Evolutionary conservation across 2,329 filamentous ascomycete genomes (phyloP).

Genomic region (Magnaporthales sp.): DNA sequence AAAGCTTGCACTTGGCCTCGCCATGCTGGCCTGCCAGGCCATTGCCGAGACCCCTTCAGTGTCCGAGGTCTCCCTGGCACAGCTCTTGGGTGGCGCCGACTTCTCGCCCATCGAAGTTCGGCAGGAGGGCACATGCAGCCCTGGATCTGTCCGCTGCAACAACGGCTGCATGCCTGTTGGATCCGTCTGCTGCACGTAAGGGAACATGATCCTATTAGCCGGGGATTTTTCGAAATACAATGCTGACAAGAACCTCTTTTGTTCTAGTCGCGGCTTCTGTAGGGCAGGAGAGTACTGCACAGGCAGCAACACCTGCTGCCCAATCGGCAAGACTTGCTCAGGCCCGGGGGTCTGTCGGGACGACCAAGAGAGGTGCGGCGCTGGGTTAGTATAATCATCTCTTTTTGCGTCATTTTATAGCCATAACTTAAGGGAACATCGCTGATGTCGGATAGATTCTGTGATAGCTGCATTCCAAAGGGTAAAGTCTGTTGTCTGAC

Average conservation of each 20-base stretch:
- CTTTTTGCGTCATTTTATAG: neutral
- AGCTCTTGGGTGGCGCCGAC: neutral
- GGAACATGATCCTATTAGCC: neutral
- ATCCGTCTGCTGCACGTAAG: slow-evolving; percentile 3
- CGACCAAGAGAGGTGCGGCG: neutral
- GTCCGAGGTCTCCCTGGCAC: neutral
- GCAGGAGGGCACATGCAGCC: neutral
- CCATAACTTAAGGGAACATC: neutral
- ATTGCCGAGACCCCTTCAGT: neutral
- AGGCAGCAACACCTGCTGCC: slow-evolving; percentile 1
- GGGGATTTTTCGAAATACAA: neutral
- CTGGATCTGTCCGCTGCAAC: slow-evolving; percentile 1
- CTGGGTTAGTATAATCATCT: neutral
- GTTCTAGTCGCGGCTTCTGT: slow-evolving; percentile 2
- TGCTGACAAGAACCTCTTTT: neutral
- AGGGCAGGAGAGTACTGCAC: slow-evolving; percentile 3
- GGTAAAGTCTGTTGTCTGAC: slow-evolving; percentile 2
- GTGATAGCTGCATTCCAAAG: slow-evolving; percentile 1
- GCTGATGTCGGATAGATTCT: neutral
- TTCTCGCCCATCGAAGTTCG: neutral
- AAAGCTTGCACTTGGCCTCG: neutral
- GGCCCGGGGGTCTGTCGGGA: neutral
- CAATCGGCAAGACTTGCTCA: neutral
- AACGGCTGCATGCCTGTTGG: slow-evolving; percentile 5
- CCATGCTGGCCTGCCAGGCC: neutral